Percentiles rank a stretch among this genome's conserved stretches.
These are phyloP conservation scores for Tuber melanosporum DNA, from an alignment of 495 filamentous ascomycete genomes.

Conservation along the genomic window DNA sequence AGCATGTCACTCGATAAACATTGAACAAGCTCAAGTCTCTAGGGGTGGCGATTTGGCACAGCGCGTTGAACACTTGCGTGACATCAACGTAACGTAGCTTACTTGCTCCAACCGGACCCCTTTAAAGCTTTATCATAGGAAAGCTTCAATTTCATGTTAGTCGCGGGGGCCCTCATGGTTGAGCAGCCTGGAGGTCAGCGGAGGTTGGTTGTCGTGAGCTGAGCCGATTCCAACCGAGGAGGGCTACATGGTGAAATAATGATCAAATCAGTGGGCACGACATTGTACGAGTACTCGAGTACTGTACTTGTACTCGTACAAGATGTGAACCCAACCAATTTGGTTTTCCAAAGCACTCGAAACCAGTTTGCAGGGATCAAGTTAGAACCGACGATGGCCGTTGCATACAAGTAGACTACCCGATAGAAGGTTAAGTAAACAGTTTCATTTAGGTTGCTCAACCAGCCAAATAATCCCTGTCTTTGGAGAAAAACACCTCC, in stretches of 20 bases:
- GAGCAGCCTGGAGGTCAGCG: background rate
- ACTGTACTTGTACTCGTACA: background rate
- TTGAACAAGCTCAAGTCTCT: background rate
- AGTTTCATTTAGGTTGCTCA: too few species aligned
- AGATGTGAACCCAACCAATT: background rate
- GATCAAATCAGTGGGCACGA: background rate
- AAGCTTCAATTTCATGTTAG: background rate
- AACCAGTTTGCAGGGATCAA: background rate
- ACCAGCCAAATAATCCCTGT: too few species aligned
- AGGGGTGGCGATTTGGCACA: background rate
- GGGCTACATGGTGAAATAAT: background rate
- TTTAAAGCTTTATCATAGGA: background rate
- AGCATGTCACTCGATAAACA: background rate
- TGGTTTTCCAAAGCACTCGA: background rate
- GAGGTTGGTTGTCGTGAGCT: background rate
- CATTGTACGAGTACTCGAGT: too few species aligned
- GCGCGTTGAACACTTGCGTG: background rate
- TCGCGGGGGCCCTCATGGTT: background rate
- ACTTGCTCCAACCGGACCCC: background rate
- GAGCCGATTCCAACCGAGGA: background rate
- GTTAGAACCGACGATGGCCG: background rate
- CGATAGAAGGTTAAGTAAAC: too few species aligned
- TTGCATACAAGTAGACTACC: background rate
- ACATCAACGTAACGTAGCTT: background rate
- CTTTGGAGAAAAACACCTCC: too few species aligned